Evolutionary conservation across 2,329 filamentous ascomycete genomes (phyloP).

Genomic region (Ophiostoma angusticollis): DNA sequence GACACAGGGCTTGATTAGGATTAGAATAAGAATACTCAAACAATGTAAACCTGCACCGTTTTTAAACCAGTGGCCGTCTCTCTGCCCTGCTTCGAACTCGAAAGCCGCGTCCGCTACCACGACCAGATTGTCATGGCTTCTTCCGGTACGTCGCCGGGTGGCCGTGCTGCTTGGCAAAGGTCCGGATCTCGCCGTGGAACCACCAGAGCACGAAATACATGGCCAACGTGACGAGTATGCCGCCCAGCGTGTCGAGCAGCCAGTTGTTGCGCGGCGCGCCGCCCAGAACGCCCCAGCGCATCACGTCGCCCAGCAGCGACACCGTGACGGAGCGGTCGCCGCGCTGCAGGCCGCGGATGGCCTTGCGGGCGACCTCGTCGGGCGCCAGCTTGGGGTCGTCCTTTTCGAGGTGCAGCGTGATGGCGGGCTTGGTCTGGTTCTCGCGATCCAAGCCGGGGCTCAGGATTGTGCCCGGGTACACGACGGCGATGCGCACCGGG

Average conservation of each 20-base stretch:
- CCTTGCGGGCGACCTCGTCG: constrained; percentile 57
- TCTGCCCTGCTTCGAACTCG: no score
- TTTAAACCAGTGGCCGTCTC: not conserved
- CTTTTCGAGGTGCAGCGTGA: constrained; percentile 70
- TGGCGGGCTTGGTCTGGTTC: constrained; percentile 62
- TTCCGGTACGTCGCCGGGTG: constrained; percentile 39
- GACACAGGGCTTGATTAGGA: no score
- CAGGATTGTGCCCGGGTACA: constrained; percentile 75
- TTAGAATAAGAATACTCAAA: no score
- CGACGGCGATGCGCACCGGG: constrained; percentile 61
- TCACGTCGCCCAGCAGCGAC: constrained; percentile 55
- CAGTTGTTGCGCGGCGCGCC: constrained; percentile 45
- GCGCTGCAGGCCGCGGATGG: constrained; percentile 63
- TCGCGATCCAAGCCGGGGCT: constrained; percentile 65
- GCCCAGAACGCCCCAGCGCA: constrained; percentile 51
- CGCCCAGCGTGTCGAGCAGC: constrained; percentile 45
- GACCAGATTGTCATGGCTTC: constrained; percentile 15
- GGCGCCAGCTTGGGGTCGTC: constrained; percentile 69
- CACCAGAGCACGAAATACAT: constrained; percentile 46
- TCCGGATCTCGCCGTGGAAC: constrained; percentile 44
- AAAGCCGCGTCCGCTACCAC: no score
- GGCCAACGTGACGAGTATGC: constrained; percentile 38
- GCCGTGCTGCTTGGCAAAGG: constrained; percentile 43
- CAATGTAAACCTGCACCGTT: not conserved
- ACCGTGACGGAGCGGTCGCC: constrained; percentile 73